Base-by-base conservation (phyloP, 2,329 filamentous ascomycete species). In the Colletotrichum chlorophyti region DNA sequence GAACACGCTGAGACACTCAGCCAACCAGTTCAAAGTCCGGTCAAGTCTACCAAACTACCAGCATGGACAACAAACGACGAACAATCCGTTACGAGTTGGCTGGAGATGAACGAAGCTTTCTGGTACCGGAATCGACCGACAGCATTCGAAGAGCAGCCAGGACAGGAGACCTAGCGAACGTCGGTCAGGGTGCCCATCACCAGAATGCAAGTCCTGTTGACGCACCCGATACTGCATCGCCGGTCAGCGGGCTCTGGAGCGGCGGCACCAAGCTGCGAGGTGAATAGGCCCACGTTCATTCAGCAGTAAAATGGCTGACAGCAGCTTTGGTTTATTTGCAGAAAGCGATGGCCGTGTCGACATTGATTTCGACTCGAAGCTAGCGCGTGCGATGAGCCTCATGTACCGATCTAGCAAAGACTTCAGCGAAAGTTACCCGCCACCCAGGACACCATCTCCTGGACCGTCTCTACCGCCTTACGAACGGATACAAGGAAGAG, bases 361-460 rank as follows among this genome's bases (percentile, higher is more conserved):
- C 3, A 32, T 60, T 14, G 55, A 60, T 23, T 60, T 27, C 45
- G 43, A 49, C 23, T 53, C 55, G 11, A 60, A 41, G 43, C 26
- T 42, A 24, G 55, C 35, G 11, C 34, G 48, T 3, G 27, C 42
- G 7, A 31, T 58, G 5, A 40, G 53, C 24, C 21, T 38, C 8
- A 46, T 51, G 46, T 58, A 46, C 46, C 46, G 40, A 32, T 12
- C 38, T 8, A 23, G 6, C 7, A 17, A 6, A 27, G 17, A 27
- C n/a, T n/a, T n/a, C n/a, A 17, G 10, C 12, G 17, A 12, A 42
- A 32, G n/a, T n/a, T n/a, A n/a, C 10, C 9, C 4, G 29, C 4
- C 10, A 11, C 21, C 29, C 11, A 43, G 38, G 29, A 17, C 23
- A 4, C 38, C 29, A n/a, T 43, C 21, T 3, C 27, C 38, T 10